These are phyloP conservation scores for Polyporus arcularius DNA, from an alignment of 768 basidiomycete genomes.

Conservation along the genomic window DNA sequence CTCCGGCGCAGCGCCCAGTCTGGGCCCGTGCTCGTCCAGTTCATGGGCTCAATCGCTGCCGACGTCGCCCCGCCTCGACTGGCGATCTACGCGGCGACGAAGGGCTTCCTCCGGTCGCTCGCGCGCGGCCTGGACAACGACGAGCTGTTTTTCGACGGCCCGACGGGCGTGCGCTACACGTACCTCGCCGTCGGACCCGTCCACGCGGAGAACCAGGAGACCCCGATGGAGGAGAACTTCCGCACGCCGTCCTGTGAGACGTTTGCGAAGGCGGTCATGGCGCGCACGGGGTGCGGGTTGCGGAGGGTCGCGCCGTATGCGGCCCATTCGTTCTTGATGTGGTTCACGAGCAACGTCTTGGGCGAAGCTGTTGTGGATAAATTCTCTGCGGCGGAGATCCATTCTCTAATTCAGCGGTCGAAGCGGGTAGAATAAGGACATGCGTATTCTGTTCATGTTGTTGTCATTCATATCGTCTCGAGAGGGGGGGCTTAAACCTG, in stretches of 20 bases:
- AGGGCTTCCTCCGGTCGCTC: conserved; percentile 27
- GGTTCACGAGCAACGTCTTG: conserved; percentile 5
- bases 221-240: conserved; percentile 8
- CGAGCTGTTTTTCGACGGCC: conserved; percentile 21
- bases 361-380: conserved; percentile 13
- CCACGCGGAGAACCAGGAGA: conserved; percentile 8
- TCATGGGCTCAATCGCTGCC: conserved; percentile 27
- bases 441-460: no score
- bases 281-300: conserved; percentile 24
- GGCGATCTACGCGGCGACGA: conserved; percentile 25
- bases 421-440: not conserved
- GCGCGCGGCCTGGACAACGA: conserved; percentile 24
- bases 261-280: conserved; percentile 24
- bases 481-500: no score
- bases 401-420: not conserved
- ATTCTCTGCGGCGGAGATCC: conserved; percentile 13
- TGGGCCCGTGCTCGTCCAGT: conserved; percentile 27
- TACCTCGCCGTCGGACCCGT: conserved; percentile 28
- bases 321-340: conserved; percentile 21
- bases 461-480: no score
- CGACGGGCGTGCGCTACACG: conserved; percentile 24
- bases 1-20: conserved; percentile 23
- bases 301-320: conserved; percentile 20
- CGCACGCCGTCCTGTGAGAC: conserved; percentile 17
- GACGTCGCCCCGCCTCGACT: conserved; percentile 26